Conservation (phyloP, 1,139 yeast genomes). For the Starmera stellimalicola region DNA sequence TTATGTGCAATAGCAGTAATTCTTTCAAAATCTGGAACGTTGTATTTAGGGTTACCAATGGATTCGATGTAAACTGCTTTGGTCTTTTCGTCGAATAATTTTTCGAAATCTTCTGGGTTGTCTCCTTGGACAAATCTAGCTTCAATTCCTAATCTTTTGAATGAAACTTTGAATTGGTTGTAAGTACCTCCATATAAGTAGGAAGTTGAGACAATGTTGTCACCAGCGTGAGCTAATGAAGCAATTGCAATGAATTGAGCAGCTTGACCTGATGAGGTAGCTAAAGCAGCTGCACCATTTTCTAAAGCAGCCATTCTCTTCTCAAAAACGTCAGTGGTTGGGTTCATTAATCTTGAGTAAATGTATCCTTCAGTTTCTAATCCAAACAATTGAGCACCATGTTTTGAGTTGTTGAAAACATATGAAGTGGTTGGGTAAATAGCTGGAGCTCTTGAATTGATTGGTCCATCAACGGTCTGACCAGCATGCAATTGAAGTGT, state of each 20-base stretch:
- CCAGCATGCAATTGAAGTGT: conserved; percentile 95
- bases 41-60: conserved; percentile 90
- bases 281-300: conserved; percentile 84
- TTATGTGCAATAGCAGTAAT: conserved; percentile 74
- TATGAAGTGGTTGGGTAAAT: conserved; percentile 83
- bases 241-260: conserved; percentile 84
- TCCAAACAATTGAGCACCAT: conserved; percentile 87
- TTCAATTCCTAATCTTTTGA: conserved; percentile 81
- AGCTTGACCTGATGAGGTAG: conserved; percentile 92
- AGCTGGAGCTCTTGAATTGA: conserved; percentile 75
- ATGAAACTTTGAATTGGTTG: conserved; percentile 88
- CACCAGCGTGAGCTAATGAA: conserved; percentile 81
- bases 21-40: conserved; percentile 83
- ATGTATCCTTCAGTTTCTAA: conserved; percentile 75
- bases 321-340: conserved; percentile 87
- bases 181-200: conserved; percentile 93
- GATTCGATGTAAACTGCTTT: conserved; percentile 86
- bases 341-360: conserved; percentile 87
- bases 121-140: conserved; percentile 79
- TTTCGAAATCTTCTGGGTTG: conserved; percentile 59
- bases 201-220: conserved; percentile 82
- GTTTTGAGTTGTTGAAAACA: conserved; percentile 78
- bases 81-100: conserved; percentile 71
- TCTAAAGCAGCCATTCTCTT: conserved; percentile 88
- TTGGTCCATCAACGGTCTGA: conserved; percentile 53